Evolutionary conservation across 345 rosid genomes (phyloP).

Genomic region (Arabidopsis arenosa): DNA sequence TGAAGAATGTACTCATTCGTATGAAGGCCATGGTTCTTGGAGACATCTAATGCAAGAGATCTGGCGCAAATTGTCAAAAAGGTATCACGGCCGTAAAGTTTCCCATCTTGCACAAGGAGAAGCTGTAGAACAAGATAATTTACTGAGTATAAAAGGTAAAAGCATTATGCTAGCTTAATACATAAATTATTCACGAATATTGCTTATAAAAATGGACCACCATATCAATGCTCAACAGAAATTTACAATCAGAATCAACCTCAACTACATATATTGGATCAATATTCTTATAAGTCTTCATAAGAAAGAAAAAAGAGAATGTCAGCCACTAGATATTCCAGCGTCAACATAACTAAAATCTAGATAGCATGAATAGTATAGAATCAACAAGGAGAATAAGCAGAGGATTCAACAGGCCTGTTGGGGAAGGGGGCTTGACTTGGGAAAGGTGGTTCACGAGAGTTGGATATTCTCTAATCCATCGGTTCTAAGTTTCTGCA

Average conservation of each 20-base stretch:
- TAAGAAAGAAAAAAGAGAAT: not conserved
- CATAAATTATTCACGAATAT: not conserved
- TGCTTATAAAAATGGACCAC: conserved; percentile 20
- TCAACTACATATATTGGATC: conserved; percentile 16
- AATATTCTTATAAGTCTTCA: not conserved
- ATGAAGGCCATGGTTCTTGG: conserved; percentile 69
- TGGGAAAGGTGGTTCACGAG: conserved; percentile 7
- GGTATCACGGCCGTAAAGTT: conserved; percentile 87
- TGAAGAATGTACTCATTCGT: conserved; percentile 74
- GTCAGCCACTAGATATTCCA: conserved; percentile 2
- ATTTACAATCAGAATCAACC: conserved; percentile 25
- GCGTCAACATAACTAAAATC: not conserved
- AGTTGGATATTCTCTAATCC: conserved; percentile 14
- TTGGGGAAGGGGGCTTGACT: not conserved
- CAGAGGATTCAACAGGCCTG: not conserved
- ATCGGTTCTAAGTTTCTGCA: not conserved
- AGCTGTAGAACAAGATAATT: conserved; percentile 56
- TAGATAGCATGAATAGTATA: not conserved
- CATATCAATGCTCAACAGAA: conserved; percentile 10
- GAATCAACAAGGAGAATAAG: conserved; percentile 4
- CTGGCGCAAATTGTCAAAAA: conserved; percentile 67
- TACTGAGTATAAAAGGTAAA: conserved; percentile 22
- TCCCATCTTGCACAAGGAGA: conserved; percentile 96
- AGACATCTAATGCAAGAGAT: conserved; percentile 72
- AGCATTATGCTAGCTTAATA: conserved; percentile 6